A percentile compares a stretch with the other conserved stretches of the same genome.
Conservation (phyloP, 2,329 filamentous ascomycete genomes). For the Thielaviopsis ethacetica region DNA sequence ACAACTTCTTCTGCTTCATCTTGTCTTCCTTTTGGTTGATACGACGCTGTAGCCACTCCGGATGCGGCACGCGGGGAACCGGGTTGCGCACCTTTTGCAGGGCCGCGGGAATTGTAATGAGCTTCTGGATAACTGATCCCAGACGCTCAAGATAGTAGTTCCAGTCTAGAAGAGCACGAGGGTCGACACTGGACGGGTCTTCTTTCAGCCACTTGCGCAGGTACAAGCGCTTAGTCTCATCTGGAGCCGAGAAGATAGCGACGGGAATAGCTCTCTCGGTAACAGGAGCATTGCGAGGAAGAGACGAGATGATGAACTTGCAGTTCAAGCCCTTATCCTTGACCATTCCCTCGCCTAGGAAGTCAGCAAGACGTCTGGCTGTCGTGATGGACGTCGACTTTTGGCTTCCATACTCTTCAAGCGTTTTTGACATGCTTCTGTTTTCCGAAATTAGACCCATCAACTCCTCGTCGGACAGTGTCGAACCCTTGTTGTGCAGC, state of each 20-base stretch:
- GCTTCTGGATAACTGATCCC: constrained; percentile 93
- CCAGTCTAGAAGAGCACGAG: constrained; percentile 83
- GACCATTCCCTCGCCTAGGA: constrained; percentile 94
- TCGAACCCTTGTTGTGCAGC: constrained; percentile 71
- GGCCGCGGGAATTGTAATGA: constrained; percentile 95
- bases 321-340: constrained; percentile 99
- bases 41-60: constrained; percentile 86
- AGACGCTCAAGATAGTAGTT: constrained; percentile 92
- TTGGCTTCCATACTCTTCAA: constrained; percentile 88
- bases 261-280: constrained; percentile 90
- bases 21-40: constrained; percentile 94
- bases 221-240: constrained; percentile 73
- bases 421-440: constrained; percentile 89
- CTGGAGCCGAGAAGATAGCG: constrained; percentile 90
- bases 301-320: constrained; percentile 95
- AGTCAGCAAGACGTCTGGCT: constrained; percentile 84
- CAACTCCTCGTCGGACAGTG: constrained; percentile 85
- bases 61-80: constrained; percentile 81
- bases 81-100: constrained; percentile 91
- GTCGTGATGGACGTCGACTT: constrained; percentile 99
- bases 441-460: constrained; percentile 99
- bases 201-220: constrained; percentile 92
- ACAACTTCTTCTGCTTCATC: constrained; percentile 98
- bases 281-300: constrained; percentile 74
- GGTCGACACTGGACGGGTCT: constrained; percentile 80